Evolutionary conservation across 169 alveolate species (phyloP).

Genomic region (Blepharisma undulans): DNA sequence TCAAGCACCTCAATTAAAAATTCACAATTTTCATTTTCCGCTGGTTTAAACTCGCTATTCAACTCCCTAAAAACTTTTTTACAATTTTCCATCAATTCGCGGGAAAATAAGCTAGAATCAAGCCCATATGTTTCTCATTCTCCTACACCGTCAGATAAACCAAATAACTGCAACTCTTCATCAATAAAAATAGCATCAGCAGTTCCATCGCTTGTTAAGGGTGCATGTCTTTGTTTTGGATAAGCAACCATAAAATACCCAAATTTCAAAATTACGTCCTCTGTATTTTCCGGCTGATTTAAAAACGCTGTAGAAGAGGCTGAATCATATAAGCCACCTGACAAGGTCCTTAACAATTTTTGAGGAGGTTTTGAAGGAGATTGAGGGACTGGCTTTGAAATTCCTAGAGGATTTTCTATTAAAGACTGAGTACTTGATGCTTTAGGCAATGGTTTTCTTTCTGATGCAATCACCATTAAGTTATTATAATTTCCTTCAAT

Average conservation of each 20-base stretch:
- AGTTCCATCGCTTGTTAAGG: background rate
- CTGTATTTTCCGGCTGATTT: background rate
- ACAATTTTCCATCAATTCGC: conserved; percentile 22
- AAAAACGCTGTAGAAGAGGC: background rate
- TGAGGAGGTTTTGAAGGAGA: background rate
- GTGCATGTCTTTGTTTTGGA: conserved; percentile 9
- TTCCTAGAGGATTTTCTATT: background rate
- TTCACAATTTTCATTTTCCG: background rate
- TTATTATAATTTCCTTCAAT: conserved; percentile 18
- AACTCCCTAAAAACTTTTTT: background rate
- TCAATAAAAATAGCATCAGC: conserved; percentile 36
- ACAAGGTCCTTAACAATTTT: background rate
- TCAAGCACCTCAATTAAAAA: background rate
- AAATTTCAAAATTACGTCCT: background rate
- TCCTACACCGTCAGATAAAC: conserved; percentile 41
- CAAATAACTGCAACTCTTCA: conserved; percentile 23
- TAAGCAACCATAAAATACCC: conserved; percentile 14
- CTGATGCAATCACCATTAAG: background rate
- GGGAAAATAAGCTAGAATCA: conserved; percentile 24
- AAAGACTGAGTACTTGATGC: background rate
- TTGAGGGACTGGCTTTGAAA: background rate
- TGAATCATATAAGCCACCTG: background rate
- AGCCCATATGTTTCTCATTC: conserved; percentile 38
- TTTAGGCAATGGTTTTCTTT: background rate
- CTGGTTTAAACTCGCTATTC: background rate